Base-by-base conservation (phyloP, 2,329 filamentous ascomycete species). In the Byssoonygena ceratinophila region DNA sequence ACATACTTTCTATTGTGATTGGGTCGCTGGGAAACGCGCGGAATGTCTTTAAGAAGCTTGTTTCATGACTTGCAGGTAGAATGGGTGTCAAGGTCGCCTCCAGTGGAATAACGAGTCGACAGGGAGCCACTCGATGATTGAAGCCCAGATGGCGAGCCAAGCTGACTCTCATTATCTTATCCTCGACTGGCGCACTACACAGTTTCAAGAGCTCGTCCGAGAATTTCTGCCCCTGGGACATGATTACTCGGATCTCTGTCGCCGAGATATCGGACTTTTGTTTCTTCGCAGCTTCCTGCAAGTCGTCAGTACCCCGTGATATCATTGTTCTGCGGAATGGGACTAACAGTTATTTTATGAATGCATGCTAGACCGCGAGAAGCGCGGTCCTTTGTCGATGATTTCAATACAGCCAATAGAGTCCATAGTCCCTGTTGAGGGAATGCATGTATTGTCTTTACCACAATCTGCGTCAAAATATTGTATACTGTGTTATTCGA, bases 371-470 rank as follows among this genome's bases (percentile, higher is more conserved):
- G 63, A 9, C 80, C 82, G 54, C 80, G 73, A 6, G 68, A 70
- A 2, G 75, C 74, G 54, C 91, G 80, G 50, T 91, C 85, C 12
- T 77, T 75, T 55, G 88, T 83, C 29, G 78, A 85, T 0, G 87
- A 87, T 53, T 91, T 91, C 60, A 89, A 83, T 41, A 96, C 83
- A 7, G 90, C 87, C 51, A 97, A 79, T 32, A 98, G 72, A 61
- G 84, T 86, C 94, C 92, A 99, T 23, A 97, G 69, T 0, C 90
- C 84, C 67, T 98, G 92, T 55, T 87, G 87, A 0, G 92, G 91
- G 66, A 96, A 86, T n/a, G 81, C 76, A 39, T 82, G 77, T 7
- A 94, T 83, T n/a, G 96, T 87, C 64, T 87, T 91, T 55, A 84
- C 73, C 52, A 98, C 89, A 59, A 97, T 91, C 31, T 78, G 77